Percentiles rank a stretch among this genome's conserved stretches.
Evolutionary conservation across 2,329 filamentous ascomycete genomes (phyloP).

Genomic region (Chrysoporthe austroafricana): DNA sequence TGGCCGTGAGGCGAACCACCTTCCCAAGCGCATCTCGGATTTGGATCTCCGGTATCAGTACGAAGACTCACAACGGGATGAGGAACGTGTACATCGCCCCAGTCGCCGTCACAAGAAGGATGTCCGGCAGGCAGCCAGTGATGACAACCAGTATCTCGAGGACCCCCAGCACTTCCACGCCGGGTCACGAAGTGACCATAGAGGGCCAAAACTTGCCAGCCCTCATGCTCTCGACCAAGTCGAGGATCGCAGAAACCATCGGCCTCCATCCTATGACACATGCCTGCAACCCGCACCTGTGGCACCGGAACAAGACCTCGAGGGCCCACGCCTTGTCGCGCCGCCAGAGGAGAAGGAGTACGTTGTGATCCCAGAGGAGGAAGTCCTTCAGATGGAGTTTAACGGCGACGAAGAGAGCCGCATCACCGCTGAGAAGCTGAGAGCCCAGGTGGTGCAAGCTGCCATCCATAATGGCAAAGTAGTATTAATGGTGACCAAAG

Average conservation of each 20-base stretch:
- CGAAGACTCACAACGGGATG: neutral
- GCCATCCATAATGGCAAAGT: slow-evolving; percentile 23
- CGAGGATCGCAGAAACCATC: neutral
- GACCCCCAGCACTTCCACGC: neutral
- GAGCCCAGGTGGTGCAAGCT: slow-evolving; percentile 21
- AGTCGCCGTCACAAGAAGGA: slow-evolving; percentile 1
- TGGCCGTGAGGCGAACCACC: slow-evolving; percentile 3
- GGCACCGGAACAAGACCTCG: neutral
- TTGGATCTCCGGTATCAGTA: neutral
- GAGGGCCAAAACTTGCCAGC: too few species aligned
- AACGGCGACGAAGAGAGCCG: slow-evolving; percentile 26
- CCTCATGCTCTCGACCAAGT: neutral
- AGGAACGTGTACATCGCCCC: neutral
- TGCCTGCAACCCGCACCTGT: neutral
- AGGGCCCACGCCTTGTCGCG: neutral
- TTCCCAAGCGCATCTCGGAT: neutral
- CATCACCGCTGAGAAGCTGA: slow-evolving; percentile 23
- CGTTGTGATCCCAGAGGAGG: slow-evolving; percentile 24
- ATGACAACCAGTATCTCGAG: neutral
- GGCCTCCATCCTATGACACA: neutral
- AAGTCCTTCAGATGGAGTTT: slow-evolving; percentile 19
- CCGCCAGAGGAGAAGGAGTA: slow-evolving; percentile 3
- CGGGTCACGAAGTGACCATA: too few species aligned
- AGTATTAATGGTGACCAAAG: slow-evolving; percentile 25
- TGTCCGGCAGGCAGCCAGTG: neutral